phyloP scores from a whole-genome alignment of 768 basidiomycete species.

The Suillus subalutaceus region DNA sequence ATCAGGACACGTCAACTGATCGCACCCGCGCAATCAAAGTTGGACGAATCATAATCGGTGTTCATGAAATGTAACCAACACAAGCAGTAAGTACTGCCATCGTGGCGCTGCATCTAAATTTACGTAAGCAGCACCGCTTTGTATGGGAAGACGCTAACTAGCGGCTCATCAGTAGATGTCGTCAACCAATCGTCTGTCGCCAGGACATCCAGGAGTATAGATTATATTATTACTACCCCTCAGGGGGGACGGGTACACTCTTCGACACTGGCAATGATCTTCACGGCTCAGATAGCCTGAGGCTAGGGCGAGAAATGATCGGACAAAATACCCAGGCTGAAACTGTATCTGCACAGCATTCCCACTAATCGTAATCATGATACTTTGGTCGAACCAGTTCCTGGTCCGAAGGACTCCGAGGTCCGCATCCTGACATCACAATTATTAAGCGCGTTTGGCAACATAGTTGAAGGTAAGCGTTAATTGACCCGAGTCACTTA shows the following conservation, averaged over 20 bases:
- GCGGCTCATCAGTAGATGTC: background rate
- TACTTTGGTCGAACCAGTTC: background rate
- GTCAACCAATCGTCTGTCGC: conserved; percentile 1
- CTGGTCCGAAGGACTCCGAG: background rate
- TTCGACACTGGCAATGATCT: background rate
- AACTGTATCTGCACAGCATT: background rate
- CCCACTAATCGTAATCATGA: background rate
- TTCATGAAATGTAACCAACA: conserved; percentile 3
- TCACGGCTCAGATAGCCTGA: too few species aligned
- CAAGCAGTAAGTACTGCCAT: conserved; percentile 1
- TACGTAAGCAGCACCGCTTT: background rate
- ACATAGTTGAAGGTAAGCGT: background rate
- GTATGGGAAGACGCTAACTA: background rate
- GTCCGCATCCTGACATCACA: background rate
- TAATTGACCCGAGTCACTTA: background rate
- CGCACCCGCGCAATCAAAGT: conserved; percentile 4
- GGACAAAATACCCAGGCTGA: background rate
- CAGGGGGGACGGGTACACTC: background rate
- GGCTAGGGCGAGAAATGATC: background rate
- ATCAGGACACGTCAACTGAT: background rate
- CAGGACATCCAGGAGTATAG: conserved; percentile 1
- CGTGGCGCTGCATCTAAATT: background rate
- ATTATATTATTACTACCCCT: background rate
- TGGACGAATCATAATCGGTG: background rate
- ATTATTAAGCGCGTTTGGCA: background rate